phyloP scores from a whole-genome alignment of 108 stramenopile species.

The Nitzschia sp. region DNA sequence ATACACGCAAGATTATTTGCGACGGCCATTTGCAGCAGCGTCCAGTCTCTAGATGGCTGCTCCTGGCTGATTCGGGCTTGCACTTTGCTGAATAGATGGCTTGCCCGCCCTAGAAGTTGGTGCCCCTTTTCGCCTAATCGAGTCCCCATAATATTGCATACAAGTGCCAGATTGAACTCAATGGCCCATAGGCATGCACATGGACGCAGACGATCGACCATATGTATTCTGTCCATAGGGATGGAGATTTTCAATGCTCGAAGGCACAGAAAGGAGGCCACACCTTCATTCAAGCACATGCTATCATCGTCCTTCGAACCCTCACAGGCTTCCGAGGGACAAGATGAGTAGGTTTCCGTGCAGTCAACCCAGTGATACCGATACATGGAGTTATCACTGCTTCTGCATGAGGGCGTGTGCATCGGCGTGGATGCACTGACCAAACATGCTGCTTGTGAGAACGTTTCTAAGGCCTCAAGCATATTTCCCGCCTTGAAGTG shows the following conservation, averaged over 20 bases:
- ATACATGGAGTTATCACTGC: neutral
- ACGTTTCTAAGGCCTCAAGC: neutral
- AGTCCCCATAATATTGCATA: constrained; percentile 18
- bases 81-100: constrained; percentile 10
- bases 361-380: constrained; percentile 21
- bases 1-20: constrained; percentile 21
- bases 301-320: neutral
- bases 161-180: constrained; percentile 19
- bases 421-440: neutral
- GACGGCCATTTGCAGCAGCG: constrained; percentile 12
- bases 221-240: constrained; percentile 6
- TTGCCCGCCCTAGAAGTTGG: neutral
- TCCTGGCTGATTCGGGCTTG: constrained; percentile 5
- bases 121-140: constrained; percentile 22
- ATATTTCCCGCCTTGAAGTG: constrained; percentile 13
- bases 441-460: constrained; percentile 4
- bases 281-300: constrained; percentile 17
- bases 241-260: constrained; percentile 12
- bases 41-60: constrained; percentile 4
- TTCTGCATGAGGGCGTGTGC: neutral
- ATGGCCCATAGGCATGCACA: constrained; percentile 12
- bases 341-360: constrained; percentile 1
- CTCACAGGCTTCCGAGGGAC: neutral
- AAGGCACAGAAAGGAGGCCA: constrained; percentile 16
- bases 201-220: constrained; percentile 5